Base-by-base conservation (phyloP, 345 rosid species). In the Theobroma cacao region DNA sequence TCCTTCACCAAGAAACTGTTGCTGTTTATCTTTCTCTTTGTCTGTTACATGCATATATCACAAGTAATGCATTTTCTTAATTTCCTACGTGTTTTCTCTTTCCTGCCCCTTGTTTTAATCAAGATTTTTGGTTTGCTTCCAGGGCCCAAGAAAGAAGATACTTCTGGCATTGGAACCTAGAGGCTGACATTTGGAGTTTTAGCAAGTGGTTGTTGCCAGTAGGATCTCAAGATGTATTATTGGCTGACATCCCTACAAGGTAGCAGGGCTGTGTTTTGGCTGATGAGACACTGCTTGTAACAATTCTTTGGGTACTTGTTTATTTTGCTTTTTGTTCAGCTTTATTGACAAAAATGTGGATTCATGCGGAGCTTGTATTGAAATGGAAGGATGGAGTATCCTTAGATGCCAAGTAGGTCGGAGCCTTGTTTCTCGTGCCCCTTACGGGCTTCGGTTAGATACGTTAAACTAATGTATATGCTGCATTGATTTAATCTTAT, bases 71-170 rank as follows among this genome's bases (percentile, higher is more conserved):
- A 4, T 56, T 58, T 24, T 67, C 77, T 48, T 58, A 12, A 2
- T 28, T 56, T 36, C 66, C 58, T 40, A 33, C 18, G 61, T 75
- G 7, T 53, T 65, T 47, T 13, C 11, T 71, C 10, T 24, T 52
- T 17, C 72, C n/a, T 5, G 18, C n/a, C 41, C 17, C 13, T 7
- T 9, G 34, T 7, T 56, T 33, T 78, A 26, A 53, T 55, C 6
- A 15, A n/a, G 56, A 1, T 60, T 40, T 82, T 71, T 75, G 34
- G 60, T 58, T 85, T 24, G 55, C 56, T 85, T 85, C 69, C 87
- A 96, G 98, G 99, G 99, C 14, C 99, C 99, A 40, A 89, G 99
- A 80, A 96, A 96, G 92, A 96, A 96, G 88, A 96, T 96, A 85
- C 86, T 90, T 5, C 84, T 92, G 74, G 97, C 94, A 56, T 81